Evolutionary conservation across 1,284 basidiomycete species (phyloP).

Genomic region (Marasmius tenuissimus): DNA sequence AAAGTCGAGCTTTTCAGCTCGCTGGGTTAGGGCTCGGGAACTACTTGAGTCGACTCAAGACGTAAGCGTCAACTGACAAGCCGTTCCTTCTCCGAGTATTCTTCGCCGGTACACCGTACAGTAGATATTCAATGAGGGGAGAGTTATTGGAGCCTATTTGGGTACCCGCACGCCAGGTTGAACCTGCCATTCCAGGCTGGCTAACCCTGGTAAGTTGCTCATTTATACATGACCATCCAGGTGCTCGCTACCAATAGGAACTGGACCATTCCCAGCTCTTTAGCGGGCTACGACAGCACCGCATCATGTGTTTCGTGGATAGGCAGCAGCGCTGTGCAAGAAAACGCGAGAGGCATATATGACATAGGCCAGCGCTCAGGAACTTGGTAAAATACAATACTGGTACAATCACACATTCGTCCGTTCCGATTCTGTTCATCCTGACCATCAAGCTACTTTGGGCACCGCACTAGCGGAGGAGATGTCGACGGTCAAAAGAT

Average conservation of each 20-base stretch:
- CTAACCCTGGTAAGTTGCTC: neutral
- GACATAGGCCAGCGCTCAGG: neutral
- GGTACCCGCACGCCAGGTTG: neutral
- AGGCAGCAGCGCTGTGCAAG: neutral
- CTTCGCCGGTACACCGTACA: neutral
- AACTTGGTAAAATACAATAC: neutral
- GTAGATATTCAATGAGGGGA: neutral
- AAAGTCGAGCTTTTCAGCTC: neutral
- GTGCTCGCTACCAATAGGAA: no score
- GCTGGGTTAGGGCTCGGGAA: neutral
- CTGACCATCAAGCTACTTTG: neutral
- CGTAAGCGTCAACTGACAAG: conserved; percentile 1
- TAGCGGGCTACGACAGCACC: no score
- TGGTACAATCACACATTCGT: neutral
- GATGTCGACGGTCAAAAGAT: conserved; percentile 43
- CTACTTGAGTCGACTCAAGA: neutral
- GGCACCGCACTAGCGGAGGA: neutral
- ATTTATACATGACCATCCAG: neutral
- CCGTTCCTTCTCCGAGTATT: neutral
- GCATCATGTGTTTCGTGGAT: no score
- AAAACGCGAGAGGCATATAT: neutral
- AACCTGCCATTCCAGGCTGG: neutral
- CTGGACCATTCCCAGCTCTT: no score
- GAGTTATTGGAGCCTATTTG: neutral
- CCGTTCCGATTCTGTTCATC: neutral